These are phyloP conservation scores for Nicotiana otophora DNA, from an alignment of 257 asterid genomes.

Conservation along the genomic window DNA sequence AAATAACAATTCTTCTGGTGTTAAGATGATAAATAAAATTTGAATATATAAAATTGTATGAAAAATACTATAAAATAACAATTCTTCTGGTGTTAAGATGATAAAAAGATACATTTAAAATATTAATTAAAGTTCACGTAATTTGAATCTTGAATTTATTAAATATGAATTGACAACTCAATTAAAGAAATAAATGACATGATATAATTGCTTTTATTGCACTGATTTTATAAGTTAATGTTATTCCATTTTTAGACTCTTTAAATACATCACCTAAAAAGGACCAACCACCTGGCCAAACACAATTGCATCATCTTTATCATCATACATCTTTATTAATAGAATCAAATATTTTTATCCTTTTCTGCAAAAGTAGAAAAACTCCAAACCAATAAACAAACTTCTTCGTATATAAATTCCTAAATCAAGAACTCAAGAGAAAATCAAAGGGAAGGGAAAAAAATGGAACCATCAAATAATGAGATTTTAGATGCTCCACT, in stretches of 20 bases:
- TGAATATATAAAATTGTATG: too few species aligned
- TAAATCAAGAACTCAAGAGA: not conserved
- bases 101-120: too few species aligned
- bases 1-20: too few species aligned
- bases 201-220: not conserved
- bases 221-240: not conserved
- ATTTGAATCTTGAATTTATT: not conserved
- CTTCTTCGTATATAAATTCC: not conserved
- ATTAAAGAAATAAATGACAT: not conserved
- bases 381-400: not conserved
- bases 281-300: not conserved
- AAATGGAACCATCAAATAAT: conserved; percentile 25
- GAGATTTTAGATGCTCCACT: conserved; percentile 51
- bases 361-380: not conserved
- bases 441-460: not conserved
- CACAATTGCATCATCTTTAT: not conserved
- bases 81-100: too few species aligned
- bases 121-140: too few species aligned
- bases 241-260: not conserved
- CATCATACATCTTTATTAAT: not conserved
- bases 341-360: not conserved
- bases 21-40: too few species aligned
- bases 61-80: too few species aligned
- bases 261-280: not conserved
- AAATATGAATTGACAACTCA: not conserved